Evolutionary conservation across 2,329 filamentous ascomycete genomes (phyloP).

Genomic region (Cytospora chrysosperma): DNA sequence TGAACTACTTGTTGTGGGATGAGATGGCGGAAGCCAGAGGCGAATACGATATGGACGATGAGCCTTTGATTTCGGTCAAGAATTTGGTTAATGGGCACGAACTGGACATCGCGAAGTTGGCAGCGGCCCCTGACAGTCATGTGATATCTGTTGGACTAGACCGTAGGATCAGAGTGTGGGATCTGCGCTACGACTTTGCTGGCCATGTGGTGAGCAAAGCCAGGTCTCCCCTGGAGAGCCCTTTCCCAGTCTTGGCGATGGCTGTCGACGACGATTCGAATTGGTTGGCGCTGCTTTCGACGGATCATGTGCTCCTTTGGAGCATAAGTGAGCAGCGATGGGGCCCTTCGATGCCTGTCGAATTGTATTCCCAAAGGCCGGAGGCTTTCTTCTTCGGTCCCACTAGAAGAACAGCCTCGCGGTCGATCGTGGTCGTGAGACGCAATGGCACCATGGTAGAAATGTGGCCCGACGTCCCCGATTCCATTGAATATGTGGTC

Average conservation of each 20-base stretch:
- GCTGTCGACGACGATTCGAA: constrained; percentile 63
- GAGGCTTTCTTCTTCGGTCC: constrained; percentile 64
- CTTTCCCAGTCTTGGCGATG: constrained; percentile 61
- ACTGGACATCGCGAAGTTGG: constrained; percentile 67
- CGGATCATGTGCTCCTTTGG: constrained; percentile 61
- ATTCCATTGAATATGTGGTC: constrained; percentile 45
- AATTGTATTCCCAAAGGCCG: constrained; percentile 57
- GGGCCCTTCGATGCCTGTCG: constrained; percentile 53
- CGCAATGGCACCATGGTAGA: constrained; percentile 64
- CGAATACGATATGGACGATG: constrained; percentile 46
- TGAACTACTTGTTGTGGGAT: constrained; percentile 72
- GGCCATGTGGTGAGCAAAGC: constrained; percentile 45
- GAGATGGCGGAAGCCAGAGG: constrained; percentile 49
- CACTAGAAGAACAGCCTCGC: constrained; percentile 35
- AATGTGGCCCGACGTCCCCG: constrained; percentile 47
- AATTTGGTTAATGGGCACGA: constrained; percentile 62
- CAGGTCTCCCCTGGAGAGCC: constrained; percentile 37
- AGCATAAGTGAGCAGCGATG: constrained; percentile 57
- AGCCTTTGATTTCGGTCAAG: constrained; percentile 57
- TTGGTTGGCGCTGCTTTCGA: constrained; percentile 66
- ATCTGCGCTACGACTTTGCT: constrained; percentile 47
- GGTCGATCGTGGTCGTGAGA: constrained; percentile 59
- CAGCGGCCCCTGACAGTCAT: constrained; percentile 61
- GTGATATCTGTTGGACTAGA: constrained; percentile 71
- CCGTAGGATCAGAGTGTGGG: constrained; percentile 65